Evolutionary conservation across 2,329 filamentous ascomycete species (phyloP), one percentile per base, ranked within the genome.

Genomic region (Drechslerella dactyloides): DNA sequence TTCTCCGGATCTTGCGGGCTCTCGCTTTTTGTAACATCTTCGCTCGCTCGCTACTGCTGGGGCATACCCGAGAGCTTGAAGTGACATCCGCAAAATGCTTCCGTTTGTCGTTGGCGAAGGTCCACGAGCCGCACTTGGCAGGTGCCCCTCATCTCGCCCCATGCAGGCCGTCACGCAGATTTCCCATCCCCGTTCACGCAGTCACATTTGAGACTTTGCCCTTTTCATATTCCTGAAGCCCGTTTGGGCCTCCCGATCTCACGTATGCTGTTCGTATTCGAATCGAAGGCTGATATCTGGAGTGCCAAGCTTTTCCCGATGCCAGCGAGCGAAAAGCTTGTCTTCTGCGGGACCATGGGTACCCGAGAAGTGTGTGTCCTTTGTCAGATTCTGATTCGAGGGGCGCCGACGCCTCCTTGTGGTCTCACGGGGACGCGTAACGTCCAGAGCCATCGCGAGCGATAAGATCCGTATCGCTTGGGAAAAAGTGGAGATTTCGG

Each of bases 281-380:
- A 30, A 27, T 52, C 51, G 37, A 44, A 46, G 59, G 51, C 17
- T 53, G 24, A 51, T 63, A 35, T 54, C 42, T 52, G 17, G 56
- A 19, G 44, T 42, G 65, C 58, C 65, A 69, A 69, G 65, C 58
- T 33, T 61, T 37, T 6, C 7, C 6, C 8, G 7, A 19, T 46
- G 15, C 51, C 33, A 33, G 52, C 37, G 30, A 48, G 40, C 40
- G 33, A 30, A 69, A 69, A 69, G 65, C 65, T 69, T 69, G 65
- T 69, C 57, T 54, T 10, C 13, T 46, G 21, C 46, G 33, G 17
- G 40, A 37, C 46, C 52, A 24, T 58, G 27, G 46, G 57, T 65
- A 10, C 51, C 46, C 17, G 15, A 30, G 17, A 17, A 40, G 30
- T 51, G 46, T 27, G 61, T 51, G 54, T 27, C 55, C 17, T 50